Base-by-base conservation (phyloP, 352 stramenopile species). In the Globisporangium megalacanthum region DNA sequence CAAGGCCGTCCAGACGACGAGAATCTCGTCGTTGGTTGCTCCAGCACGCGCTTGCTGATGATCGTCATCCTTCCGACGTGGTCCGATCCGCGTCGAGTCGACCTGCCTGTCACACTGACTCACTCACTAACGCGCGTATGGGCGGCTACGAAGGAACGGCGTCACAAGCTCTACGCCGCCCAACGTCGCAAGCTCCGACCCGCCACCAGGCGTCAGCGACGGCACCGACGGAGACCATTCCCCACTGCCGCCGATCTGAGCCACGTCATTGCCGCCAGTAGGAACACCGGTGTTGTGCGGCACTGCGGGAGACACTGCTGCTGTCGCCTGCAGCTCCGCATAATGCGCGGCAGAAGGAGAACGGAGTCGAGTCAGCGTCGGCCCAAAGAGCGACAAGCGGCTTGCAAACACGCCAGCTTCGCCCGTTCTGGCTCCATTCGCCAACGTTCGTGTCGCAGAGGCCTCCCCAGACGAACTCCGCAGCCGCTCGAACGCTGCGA, bases 401-500 rank as follows among this genome's bases (percentile, higher is more conserved):
- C 59, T 70, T 9, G 66, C 58, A 64, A 87, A 87, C 22, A 44
- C 48, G 46, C 64, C 54, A 13, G 45, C 37, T 65, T 35, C 17
- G 62, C 37, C 45, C n/a, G 35, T 8, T 59, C 17, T 14, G 10
- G 14, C 20, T 22, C n/a, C 19, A 35, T 11, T 4, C 22, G 56
- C 6, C 25, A 29, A 6, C 51, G 25, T 29, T 29, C 25, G 25
- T 17, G 22, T 14, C n/a, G 41, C 15, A 37, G 48, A 49, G 15
- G 36, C 42, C 56, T 29, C 25, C 25, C 25, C 25, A 29, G 20
- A 25, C 44, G 52, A 46, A 17, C 37, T 59, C 37, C 62, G 62
- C 44, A 84, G 66, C 9, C 61, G 67, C 45, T 77, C 70, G 50
- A 88, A 88, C 19, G 77, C 77, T 33, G 67, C 75, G 29, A 65